Conservation (phyloP, 2,329 filamentous ascomycete genomes). For the Triangularia setosa region DNA sequence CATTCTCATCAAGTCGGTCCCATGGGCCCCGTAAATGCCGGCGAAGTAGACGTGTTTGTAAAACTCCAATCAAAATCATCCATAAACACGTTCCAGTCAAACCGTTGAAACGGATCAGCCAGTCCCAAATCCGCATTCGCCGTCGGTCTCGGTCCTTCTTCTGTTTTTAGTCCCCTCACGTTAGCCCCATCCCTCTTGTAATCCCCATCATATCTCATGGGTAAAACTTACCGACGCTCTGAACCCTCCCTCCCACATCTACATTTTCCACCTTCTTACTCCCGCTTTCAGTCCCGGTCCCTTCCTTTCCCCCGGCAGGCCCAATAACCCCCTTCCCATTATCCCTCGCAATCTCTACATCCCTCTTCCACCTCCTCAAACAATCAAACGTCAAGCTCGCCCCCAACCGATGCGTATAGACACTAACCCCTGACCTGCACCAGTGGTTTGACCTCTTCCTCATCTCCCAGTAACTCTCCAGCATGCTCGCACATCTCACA, state of each 20-base stretch:
- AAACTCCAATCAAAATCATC: slow-evolving; percentile 48
- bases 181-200: background rate
- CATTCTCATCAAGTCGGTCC: background rate
- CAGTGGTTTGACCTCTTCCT: slow-evolving; percentile 28
- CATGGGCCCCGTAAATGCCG: background rate
- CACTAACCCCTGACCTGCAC: slow-evolving; percentile 4
- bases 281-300: background rate
- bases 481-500: slow-evolving; percentile 41
- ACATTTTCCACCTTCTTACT: background rate
- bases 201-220: background rate
- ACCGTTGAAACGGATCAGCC: slow-evolving; percentile 39
- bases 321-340: slow-evolving; percentile 1
- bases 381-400: slow-evolving; percentile 50
- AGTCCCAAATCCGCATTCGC: slow-evolving; percentile 19
- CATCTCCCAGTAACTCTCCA: slow-evolving; percentile 48
- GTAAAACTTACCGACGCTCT: background rate
- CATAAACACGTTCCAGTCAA: slow-evolving; percentile 50
- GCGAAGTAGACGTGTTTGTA: slow-evolving; percentile 10
- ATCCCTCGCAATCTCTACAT: slow-evolving; percentile 36
- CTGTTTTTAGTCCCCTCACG: background rate
- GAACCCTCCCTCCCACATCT: background rate
- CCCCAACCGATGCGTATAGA: slow-evolving; percentile 43
- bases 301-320: background rate
- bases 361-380: slow-evolving; percentile 43
- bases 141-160: slow-evolving; percentile 10